Conservation (phyloP, 2,329 filamentous ascomycete species). For the Clonostachys rhizophaga region DNA sequence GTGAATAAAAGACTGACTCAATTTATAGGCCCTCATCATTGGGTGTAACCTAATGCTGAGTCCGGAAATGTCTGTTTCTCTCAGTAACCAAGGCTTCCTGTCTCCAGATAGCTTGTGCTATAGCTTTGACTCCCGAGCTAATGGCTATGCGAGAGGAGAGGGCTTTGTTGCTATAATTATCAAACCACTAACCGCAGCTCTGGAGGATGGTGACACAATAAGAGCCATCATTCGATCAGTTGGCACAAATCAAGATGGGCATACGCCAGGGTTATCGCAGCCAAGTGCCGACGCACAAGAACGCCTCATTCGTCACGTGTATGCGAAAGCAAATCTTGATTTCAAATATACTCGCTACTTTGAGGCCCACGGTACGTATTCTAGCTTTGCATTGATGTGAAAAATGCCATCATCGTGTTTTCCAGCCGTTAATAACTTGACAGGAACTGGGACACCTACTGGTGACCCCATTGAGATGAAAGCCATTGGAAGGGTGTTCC, state of each 20-base stretch:
- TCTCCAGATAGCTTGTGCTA: conserved; percentile 7
- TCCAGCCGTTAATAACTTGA: too few relatives aligned
- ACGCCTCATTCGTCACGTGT: conserved; percentile 17
- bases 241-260: conserved; percentile 28
- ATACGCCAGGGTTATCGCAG: conserved; percentile 29
- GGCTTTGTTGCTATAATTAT: conserved; percentile 44
- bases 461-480: conserved; percentile 33
- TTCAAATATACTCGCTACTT: conserved; percentile 16
- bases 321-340: conserved; percentile 15
- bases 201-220: conserved; percentile 27
- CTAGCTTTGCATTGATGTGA: too few relatives aligned
- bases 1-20: background rate
- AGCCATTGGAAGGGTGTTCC: conserved; percentile 16
- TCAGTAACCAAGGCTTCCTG: conserved; percentile 7
- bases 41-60: conserved; percentile 11
- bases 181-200: conserved; percentile 41
- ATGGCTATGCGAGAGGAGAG: conserved; percentile 22
- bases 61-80: conserved; percentile 6
- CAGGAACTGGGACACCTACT: conserved; percentile 42
- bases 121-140: background rate
- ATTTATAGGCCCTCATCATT: conserved; percentile 7
- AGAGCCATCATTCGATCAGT: conserved; percentile 24
- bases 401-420: too few relatives aligned
- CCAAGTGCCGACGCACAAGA: conserved; percentile 7
- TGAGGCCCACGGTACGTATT: conserved; percentile 25